Percentiles rank a stretch among this genome's conserved stretches.
These are phyloP conservation scores for Alternaria gansuensis DNA, from an alignment of 2,329 filamentous ascomycete species.

Conservation along the genomic window DNA sequence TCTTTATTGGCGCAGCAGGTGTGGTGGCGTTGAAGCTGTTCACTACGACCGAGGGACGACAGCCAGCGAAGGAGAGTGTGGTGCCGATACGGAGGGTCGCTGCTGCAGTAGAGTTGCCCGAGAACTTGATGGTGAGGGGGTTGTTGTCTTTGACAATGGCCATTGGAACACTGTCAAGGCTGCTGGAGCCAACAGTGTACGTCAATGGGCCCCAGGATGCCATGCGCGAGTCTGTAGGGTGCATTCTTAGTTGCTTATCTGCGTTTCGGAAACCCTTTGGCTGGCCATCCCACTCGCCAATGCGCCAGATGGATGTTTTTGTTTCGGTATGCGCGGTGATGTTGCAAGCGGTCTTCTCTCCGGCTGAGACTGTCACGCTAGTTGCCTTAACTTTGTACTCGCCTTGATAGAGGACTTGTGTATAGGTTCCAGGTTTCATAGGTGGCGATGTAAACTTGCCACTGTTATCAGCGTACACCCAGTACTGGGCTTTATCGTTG, in stretches of 20 bases:
- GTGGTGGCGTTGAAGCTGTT: slow-evolving; percentile 63
- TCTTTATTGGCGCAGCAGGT: slow-evolving; percentile 66
- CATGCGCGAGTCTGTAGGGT: slow-evolving; percentile 73
- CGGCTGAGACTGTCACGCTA: slow-evolving; percentile 59
- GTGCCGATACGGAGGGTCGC: slow-evolving; percentile 71
- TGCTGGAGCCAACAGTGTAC: slow-evolving; percentile 68
- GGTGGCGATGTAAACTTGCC: slow-evolving; percentile 70
- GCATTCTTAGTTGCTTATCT: slow-evolving; percentile 72
- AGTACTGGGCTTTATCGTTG: slow-evolving; percentile 71
- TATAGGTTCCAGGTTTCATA: slow-evolving; percentile 74
- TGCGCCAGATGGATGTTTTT: slow-evolving; percentile 67
- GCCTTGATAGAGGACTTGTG: slow-evolving; percentile 71
- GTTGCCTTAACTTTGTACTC: slow-evolving; percentile 65
- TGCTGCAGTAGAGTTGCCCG: slow-evolving; percentile 60
- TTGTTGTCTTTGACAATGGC: slow-evolving; percentile 70
- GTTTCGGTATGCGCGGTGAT: slow-evolving; percentile 62
- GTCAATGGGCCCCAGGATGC: slow-evolving; percentile 66
- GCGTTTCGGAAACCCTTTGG: slow-evolving; percentile 69
- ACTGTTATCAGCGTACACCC: slow-evolving; percentile 64
- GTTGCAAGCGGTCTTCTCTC: slow-evolving; percentile 59
- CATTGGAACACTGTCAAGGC: slow-evolving; percentile 68
- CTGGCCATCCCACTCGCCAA: slow-evolving; percentile 72
- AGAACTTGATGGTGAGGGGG: slow-evolving; percentile 69
- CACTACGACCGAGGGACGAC: slow-evolving; percentile 65
- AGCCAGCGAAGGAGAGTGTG: slow-evolving; percentile 69